Base-by-base conservation (phyloP, 1,284 basidiomycete species). In the Afroboletus lepidellus region DNA sequence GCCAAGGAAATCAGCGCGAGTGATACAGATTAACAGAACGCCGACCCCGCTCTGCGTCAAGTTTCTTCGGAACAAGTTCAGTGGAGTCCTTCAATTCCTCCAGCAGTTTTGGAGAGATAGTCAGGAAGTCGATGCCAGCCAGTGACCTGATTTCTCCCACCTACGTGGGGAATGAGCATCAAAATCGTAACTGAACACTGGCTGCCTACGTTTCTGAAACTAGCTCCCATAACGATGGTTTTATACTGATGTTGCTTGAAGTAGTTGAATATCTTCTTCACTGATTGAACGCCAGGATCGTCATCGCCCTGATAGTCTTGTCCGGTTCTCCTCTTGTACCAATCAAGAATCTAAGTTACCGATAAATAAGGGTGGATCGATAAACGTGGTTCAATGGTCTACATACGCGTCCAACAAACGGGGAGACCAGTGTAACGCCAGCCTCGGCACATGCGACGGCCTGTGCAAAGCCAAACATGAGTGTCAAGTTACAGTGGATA, bases 401-500 rank as follows among this genome's bases (percentile, higher is more conserved):
- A 34, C 33, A 16, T 77, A 90, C 89, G 70, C 95, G 92, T 62
- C 96, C 96, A 71, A 99, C 97, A 77, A 99, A 99, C 53, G 96
- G 97, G 56, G 95, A 98, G 77, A 99, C 98, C 72, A 99, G 84
- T 62, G 97, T 99, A 59, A 98, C 95, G 60, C 87, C 86, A 55
- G 97, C 96, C 79, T 99, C 97, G 60, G 96, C 96, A 72, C 94
- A 98, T 46, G 97, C 97, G 66, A 99, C 96, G 55, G 97, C 96
- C 78, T 99, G 96, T 51, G 80, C 88, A 75, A 99, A 98, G 63
- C 97, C 95, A 77, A 99, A 99, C 62, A 99, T 86, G 59, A 99
- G 88, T 48, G 97, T 99, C 61, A 99, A 82, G 81, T 99, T 99
- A 82, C 94, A 98, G 83, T 98, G 95, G 74, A 99, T 98, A 64